These are phyloP conservation scores for Porphyrellus cyaneotinctus DNA, from an alignment of 768 basidiomycete genomes.

Conservation along the genomic window DNA sequence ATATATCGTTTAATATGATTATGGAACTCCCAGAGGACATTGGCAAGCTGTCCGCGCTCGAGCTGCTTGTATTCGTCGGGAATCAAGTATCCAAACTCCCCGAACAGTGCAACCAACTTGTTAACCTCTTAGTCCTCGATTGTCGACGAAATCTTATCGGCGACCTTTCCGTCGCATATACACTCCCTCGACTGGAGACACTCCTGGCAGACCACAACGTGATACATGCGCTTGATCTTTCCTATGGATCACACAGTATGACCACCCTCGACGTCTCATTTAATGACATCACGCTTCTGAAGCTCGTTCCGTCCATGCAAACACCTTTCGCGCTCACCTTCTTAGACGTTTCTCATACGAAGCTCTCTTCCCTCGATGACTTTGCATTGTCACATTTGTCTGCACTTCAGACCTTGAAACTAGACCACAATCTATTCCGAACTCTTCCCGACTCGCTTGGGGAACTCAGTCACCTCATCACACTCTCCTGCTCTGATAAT, in stretches of 20 bases:
- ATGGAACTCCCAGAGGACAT: slow-evolving; percentile 77
- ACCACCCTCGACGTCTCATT: slow-evolving; percentile 66
- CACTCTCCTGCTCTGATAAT: slow-evolving; percentile 89
- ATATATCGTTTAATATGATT: slow-evolving; percentile 93
- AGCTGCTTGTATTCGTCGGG: slow-evolving; percentile 77
- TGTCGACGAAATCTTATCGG: slow-evolving; percentile 80
- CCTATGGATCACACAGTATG: slow-evolving; percentile 61
- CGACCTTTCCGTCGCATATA: slow-evolving; percentile 66
- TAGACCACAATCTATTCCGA: slow-evolving; percentile 86
- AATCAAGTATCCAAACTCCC: slow-evolving; percentile 79
- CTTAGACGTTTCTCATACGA: slow-evolving; percentile 84
- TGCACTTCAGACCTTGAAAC: slow-evolving; percentile 63
- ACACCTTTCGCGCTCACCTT: slow-evolving; percentile 58
- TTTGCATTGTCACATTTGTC: slow-evolving; percentile 66
- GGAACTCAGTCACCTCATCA: slow-evolving; percentile 62
- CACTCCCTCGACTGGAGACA: slow-evolving; percentile 62
- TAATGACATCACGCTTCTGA: slow-evolving; percentile 85
- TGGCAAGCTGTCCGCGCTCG: slow-evolving; percentile 61
- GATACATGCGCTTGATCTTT: slow-evolving; percentile 75
- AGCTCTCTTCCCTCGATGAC: slow-evolving; percentile 80
- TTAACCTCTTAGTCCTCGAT: slow-evolving; percentile 67
- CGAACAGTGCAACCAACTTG: slow-evolving; percentile 49
- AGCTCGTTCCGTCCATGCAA: slow-evolving; percentile 47
- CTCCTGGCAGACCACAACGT: slow-evolving; percentile 81
- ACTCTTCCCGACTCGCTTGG: slow-evolving; percentile 81